Conservation (phyloP, 2,329 filamentous ascomycete species). For the Paecilomyces fulvus region DNA sequence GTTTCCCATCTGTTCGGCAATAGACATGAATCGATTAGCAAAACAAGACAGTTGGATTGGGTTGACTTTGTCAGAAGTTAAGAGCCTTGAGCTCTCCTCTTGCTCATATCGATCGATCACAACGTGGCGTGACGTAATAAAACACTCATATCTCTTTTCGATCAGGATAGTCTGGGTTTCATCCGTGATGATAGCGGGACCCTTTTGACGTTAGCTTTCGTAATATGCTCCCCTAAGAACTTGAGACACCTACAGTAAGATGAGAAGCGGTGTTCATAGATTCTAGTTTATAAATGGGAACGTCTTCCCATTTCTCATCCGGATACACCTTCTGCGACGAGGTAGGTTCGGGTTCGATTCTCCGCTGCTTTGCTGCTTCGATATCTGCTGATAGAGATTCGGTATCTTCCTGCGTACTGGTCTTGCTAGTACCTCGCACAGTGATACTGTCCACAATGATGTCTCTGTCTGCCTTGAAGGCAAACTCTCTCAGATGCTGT, state of each 20-base stretch:
- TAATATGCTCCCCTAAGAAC: conserved; percentile 33
- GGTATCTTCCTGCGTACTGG: conserved; percentile 68
- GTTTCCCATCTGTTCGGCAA: conserved; percentile 75
- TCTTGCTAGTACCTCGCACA: conserved; percentile 76
- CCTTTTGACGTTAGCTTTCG: conserved; percentile 4
- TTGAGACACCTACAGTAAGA: conserved; percentile 68
- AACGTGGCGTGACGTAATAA: conserved; percentile 73
- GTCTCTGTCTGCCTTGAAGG: conserved; percentile 73
- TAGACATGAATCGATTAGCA: conserved; percentile 74
- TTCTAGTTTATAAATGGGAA: conserved; percentile 70
- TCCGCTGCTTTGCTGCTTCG: conserved; percentile 45
- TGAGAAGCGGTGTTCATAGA: conserved; percentile 61
- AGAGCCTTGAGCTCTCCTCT: conserved; percentile 39
- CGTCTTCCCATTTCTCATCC: conserved; percentile 64
- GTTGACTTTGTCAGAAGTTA: conserved; percentile 52
- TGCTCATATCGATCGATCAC: conserved; percentile 64
- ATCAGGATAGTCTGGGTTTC: conserved; percentile 41
- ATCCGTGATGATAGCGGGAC: conserved; percentile 24
- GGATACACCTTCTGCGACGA: conserved; percentile 59
- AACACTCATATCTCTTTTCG: conserved; percentile 61
- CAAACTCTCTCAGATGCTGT: conserved; percentile 82
- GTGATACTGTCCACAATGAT: conserved; percentile 81
- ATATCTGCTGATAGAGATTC: conserved; percentile 62
- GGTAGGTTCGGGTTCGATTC: conserved; percentile 54
- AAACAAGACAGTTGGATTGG: conserved; percentile 72